Conservation (phyloP, 768 basidiomycete genomes). For the Paxillus ammoniavirescens region DNA sequence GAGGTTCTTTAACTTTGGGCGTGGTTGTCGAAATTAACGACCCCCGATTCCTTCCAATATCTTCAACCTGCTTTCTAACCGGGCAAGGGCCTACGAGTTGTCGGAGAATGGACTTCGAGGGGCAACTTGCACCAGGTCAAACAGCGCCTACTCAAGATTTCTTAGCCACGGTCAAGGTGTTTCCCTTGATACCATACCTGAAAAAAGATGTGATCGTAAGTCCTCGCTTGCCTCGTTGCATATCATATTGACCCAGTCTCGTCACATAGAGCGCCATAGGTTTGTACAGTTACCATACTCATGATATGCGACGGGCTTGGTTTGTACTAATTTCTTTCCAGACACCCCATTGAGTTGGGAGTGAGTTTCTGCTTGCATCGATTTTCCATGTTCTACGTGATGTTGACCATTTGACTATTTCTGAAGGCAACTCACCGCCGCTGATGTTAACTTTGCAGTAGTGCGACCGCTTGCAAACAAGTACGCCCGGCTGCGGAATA, state of each 20-base stretch:
- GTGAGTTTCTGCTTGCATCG: conserved; percentile 41
- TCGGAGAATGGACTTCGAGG: conserved; percentile 36
- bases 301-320: neutral
- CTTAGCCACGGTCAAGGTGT: conserved; percentile 67
- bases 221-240: conserved; percentile 11
- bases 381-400: neutral
- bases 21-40: neutral
- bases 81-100: neutral
- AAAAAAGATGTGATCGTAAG: conserved; percentile 70
- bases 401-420: conserved; percentile 7
- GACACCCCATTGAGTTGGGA: conserved; percentile 80
- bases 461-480: conserved; percentile 76
- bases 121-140: conserved; percentile 25
- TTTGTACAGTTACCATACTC: conserved; percentile 8
- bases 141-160: conserved; percentile 57
- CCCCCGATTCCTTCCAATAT: neutral
- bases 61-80: neutral
- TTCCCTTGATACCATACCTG: conserved; percentile 74
- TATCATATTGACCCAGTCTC: conserved; percentile 9
- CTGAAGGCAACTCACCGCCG: conserved; percentile 72
- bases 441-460: conserved; percentile 79
- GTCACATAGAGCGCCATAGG: conserved; percentile 25
- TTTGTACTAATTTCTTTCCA: conserved; percentile 21
- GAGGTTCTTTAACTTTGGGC: too few relatives aligned
- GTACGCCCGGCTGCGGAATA: conserved; percentile 74